Evolutionary conservation across 768 basidiomycete genomes (phyloP).

Genomic region (Amanita polypyramis): DNA sequence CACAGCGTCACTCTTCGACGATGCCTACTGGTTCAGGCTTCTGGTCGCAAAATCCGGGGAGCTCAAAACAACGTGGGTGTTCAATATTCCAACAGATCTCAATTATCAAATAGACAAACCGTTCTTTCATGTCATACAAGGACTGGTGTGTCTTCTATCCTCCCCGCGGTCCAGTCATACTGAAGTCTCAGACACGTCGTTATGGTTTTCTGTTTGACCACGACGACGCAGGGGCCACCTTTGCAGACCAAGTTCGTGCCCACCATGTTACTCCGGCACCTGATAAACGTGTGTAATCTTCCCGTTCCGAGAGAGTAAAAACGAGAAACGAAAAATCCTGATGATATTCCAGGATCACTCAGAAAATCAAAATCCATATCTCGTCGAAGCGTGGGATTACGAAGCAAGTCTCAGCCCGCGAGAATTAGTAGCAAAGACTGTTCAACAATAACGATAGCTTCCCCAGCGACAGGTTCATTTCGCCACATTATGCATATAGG

Average conservation of each 20-base stretch:
- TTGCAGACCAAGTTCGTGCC: slow-evolving; percentile 27
- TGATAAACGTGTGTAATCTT: slow-evolving; percentile 16
- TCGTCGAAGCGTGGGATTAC: not conserved
- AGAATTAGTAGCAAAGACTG: not conserved
- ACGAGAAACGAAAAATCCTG: not conserved
- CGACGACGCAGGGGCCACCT: slow-evolving; percentile 34
- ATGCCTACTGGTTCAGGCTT: slow-evolving; percentile 51
- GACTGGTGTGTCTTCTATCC: slow-evolving; percentile 48
- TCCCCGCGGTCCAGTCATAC: slow-evolving; percentile 25
- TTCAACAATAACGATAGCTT: slow-evolving; percentile 43
- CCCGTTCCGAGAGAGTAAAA: slow-evolving; percentile 6
- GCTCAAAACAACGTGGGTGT: slow-evolving; percentile 52
- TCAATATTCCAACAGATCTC: slow-evolving; percentile 47
- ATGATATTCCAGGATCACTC: not conserved
- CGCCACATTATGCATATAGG: slow-evolving; percentile 60
- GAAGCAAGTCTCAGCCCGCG: not conserved
- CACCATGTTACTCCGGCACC: slow-evolving; percentile 13
- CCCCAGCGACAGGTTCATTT: slow-evolving; percentile 40
- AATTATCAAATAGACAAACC: slow-evolving; percentile 78
- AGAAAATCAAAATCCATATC: not conserved
- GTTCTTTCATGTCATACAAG: slow-evolving; percentile 87
- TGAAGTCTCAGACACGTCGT: slow-evolving; percentile 40
- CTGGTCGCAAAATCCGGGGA: slow-evolving; percentile 40
- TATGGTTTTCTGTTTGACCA: slow-evolving; percentile 43
- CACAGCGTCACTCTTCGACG: not conserved